Base-by-base conservation (phyloP, 805 yeast genomes). In the Saturnispora bothae region DNA sequence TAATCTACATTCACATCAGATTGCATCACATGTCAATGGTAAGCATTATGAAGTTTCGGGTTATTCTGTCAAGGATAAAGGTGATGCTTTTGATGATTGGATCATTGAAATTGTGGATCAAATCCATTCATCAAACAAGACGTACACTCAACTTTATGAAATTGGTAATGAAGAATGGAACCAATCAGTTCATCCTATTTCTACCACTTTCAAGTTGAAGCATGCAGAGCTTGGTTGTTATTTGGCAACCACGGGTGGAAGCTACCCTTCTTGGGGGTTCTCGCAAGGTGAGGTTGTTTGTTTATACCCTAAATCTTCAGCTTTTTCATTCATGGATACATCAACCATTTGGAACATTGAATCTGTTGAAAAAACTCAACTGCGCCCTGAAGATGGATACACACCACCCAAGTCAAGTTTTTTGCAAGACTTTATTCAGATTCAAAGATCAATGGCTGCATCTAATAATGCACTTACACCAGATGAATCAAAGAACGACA, bases 241-340 rank as follows among this genome's bases (percentile, higher is more conserved):
- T 58, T 64, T 92, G 53, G 83, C 88, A 47, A 83, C 89, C 12
- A 70, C 92, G 9, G 96, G 96, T 32, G 63, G 66, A 47, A 57
- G 73, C 18, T 77, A 88, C 54, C 99, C 99, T 15, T 77, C 76
- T 14, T 92, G 99, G 99, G 99, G 98, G 16, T 92, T 89, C 72
- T 75, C 85, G 56, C 99, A 92, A 66, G 95, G 95, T 45, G 94
- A 83, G 58, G 83, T 83, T 30, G 72, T 77, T 6, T 83, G 94
- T 58, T 73, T 73, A 46, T 52, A 64, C 5, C 57, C 72, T 0
- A 45, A 57, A 9, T 64, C 64, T 38, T 31, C 39, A 13, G 14
- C 47, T 1, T 18, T 38, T 5, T 45, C 49, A 9, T 42, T 39
- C 13, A 34, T 42, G 4, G 85, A 81, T 56, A 73, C 75, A 52